phyloP scores from a whole-genome alignment of 202 grass and related monocot genomes.

The Thinopyrum obtusiflorum region DNA sequence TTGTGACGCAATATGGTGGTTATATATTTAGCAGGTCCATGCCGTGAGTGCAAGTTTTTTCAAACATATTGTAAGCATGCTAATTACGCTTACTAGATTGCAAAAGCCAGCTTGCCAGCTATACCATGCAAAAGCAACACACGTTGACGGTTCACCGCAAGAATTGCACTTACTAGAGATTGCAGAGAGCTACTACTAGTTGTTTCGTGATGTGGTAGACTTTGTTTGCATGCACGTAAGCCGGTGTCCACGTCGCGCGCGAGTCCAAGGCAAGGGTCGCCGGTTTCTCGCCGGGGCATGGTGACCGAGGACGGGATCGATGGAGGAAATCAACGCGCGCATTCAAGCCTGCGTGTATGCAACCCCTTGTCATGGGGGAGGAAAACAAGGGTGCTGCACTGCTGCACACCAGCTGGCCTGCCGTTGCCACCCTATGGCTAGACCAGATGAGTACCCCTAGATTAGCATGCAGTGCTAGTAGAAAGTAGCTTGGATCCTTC shows the following conservation, averaged over 20 bases:
- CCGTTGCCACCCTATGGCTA: not conserved
- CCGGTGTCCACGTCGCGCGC: not conserved
- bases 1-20: not conserved
- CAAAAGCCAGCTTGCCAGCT: too few relatives aligned
- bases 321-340: not conserved
- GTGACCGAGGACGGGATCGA: not conserved
- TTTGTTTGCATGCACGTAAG: conserved; percentile 22
- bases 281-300: conserved; percentile 33
- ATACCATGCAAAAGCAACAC: not conserved
- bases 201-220: not conserved
- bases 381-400: conserved; percentile 3
- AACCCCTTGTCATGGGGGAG: not conserved
- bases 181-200: not conserved
- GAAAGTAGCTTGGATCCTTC: not conserved
- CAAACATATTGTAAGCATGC: not conserved
- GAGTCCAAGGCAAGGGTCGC: not conserved
- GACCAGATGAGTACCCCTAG: not conserved
- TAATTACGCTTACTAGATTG: not conserved
- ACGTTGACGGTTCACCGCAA: not conserved
- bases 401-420: not conserved
- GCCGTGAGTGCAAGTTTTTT: not conserved
- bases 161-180: not conserved
- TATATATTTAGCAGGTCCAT: not conserved
- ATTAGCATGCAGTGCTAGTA: not conserved
- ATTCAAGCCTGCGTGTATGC: not conserved